Evolutionary conservation across 345 rosid species (phyloP), one percentile per base, ranked within the genome.

Genomic region (Eucalyptus erythrocorys): DNA sequence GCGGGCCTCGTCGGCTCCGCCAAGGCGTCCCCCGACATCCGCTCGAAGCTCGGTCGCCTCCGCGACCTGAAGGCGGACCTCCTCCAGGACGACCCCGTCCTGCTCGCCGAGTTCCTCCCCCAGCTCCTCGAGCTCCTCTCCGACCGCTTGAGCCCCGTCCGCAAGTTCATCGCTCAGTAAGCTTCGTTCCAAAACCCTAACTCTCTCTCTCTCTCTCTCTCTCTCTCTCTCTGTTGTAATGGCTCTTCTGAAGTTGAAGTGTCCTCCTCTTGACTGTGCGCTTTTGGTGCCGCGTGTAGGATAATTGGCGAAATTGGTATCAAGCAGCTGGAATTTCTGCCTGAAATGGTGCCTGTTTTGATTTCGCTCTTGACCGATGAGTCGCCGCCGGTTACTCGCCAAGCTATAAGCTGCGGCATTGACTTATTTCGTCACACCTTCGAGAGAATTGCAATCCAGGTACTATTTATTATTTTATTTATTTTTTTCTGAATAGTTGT

Each of bases 301-400:
- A 94, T 97, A 66, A 91, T 96, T 89, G 98, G 99, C 88, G 97
- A 95, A 61, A 92, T 96, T 90, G 99, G 99, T 87, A 68, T 92
- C 90, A 94, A 94, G 93, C 93, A 97, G 92, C 87, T 92, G 61
- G 98, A 97, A 86, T 92, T 93, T 26, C 90, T 97, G 87, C 97
- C 97, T 40, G 97, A 97, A 85, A 93, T 98, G 86, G 96, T 94
- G 48, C 98, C 97, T 12, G 93, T 96, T 90, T 92, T 98, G 27
- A 92, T 95, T n/a, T 92, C 92, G 87, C 94, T 94, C 90, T 89
- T 95, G 89, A 92, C 95, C 21, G 99, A 98, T 89, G 93, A 88
- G 90, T 94, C 96, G 15, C 99, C 99, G 2, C 98, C 99, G 79
- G 99, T 97, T 87, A 95, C 93, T 87, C 95, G 98, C 88, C 99